Base-by-base conservation (phyloP, 176 grass and related monocot species). In the Juncus inflexus region DNA sequence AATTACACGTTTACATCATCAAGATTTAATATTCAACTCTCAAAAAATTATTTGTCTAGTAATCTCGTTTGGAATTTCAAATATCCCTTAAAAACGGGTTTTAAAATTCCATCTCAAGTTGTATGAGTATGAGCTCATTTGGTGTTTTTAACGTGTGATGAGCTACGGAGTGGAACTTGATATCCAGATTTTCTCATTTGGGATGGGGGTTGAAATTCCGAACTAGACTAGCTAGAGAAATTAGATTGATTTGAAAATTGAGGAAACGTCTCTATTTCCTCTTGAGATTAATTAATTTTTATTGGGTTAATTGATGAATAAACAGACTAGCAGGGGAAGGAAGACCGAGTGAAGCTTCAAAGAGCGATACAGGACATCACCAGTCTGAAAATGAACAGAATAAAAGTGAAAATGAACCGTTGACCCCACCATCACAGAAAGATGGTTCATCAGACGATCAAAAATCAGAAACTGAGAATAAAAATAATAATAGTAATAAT, bases 281-380 rank as follows among this genome's bases (percentile, higher is more conserved):
- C 3, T 16, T 19, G 39, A 52, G 7, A 47, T 51, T 54, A 55
- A 55, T 51, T 42, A 42, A 63, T 11, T 12, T 7, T 40, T 54
- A 56, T 49, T 76, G 50, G 12, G n/a, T 28, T 28, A n/a, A 65
- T 40, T 19, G 55, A 47, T 56, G 1, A 42, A 55, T 64, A 5
- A 60, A 58, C 74, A 77, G 74, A 77, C 52, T 77, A 55, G 60
- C 74, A 19, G 62, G 53, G 61, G 74, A 76, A 63, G 62, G 16
- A 76, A 66, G 61, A 28, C 19, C 19, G 63, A 56, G 13, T 66
- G 74, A 35, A 6, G 64, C 74, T 37, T 43, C 58, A 43, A 66
- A 68, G 35, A 59, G 63, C 6, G 63, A 77, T 9, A 50, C 51
- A 12, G 43, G 64, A 9, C 35, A 35, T 36, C 74, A 50, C 11